phyloP scores from a whole-genome alignment of 768 basidiomycete species.

The Dioszegia aurantiaca region DNA sequence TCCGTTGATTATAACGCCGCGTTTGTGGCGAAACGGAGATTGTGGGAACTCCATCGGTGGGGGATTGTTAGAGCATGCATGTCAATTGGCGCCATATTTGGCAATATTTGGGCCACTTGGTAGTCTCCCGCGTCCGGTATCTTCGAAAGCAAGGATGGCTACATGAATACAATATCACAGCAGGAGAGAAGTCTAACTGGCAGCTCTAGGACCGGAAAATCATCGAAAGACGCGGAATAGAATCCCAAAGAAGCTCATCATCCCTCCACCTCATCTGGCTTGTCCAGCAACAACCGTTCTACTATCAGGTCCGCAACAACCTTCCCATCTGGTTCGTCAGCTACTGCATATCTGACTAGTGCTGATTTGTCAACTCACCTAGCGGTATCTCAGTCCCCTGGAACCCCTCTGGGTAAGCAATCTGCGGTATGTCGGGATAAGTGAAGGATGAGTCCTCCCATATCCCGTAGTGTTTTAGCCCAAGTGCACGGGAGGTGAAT shows the following conservation, averaged over 20 bases:
- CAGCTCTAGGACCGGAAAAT: background rate
- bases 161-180: constrained; percentile 7
- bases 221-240: background rate
- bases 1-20: too few species aligned
- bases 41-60: too few species aligned
- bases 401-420: constrained; percentile 81
- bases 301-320: constrained; percentile 43
- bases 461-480: constrained; percentile 76
- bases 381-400: constrained; percentile 86
- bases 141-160: background rate
- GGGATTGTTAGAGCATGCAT: too few species aligned
- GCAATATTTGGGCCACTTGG: too few species aligned
- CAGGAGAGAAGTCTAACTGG: background rate
- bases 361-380: too few species aligned
- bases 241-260: background rate
- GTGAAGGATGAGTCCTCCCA: constrained; percentile 79
- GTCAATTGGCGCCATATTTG: too few species aligned
- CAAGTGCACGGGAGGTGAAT: constrained; percentile 74
- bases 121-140: too few species aligned
- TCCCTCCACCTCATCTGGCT: background rate
- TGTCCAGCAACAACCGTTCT: constrained; percentile 40
- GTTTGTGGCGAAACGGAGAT: too few species aligned
- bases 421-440: constrained; percentile 66
- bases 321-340: constrained; percentile 36
- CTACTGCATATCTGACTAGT: background rate